Percentiles rank a stretch among this genome's conserved stretches.
phyloP scores from a whole-genome alignment of 2,329 filamentous ascomycete species.

The Aureobasidium sp. region DNA sequence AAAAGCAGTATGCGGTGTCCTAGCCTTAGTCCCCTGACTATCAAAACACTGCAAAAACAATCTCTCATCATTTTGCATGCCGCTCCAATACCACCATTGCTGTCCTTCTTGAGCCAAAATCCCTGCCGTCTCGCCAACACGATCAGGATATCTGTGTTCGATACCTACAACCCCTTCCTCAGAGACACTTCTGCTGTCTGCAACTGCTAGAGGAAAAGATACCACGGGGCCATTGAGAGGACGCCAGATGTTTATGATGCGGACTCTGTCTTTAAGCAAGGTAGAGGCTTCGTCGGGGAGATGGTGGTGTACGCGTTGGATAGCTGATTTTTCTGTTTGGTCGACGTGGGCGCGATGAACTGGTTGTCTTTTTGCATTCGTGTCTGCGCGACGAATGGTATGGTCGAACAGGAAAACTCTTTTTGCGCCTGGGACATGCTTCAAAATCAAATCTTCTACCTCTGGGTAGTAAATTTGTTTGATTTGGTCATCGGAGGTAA shows the following conservation, averaged over 20 bases:
- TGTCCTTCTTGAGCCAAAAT: constrained; percentile 57
- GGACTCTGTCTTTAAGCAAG: constrained; percentile 61
- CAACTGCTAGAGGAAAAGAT: constrained; percentile 50
- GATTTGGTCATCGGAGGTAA: constrained; percentile 63
- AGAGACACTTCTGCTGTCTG: constrained; percentile 47
- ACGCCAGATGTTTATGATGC: constrained; percentile 85
- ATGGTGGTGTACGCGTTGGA: constrained; percentile 60
- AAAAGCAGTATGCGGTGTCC: constrained; percentile 69
- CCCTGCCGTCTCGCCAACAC: constrained; percentile 66
- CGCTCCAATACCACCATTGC: constrained; percentile 73
- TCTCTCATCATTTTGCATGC: constrained; percentile 58
- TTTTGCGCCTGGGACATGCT: constrained; percentile 58
- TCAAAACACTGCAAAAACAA: constrained; percentile 47
- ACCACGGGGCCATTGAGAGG: constrained; percentile 53
- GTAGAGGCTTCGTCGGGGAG: constrained; percentile 59
- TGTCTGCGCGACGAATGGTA: constrained; percentile 65
- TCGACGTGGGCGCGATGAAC: constrained; percentile 75
- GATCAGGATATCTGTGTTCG: constrained; percentile 65
- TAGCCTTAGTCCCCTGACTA: constrained; percentile 31
- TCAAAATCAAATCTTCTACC: constrained; percentile 63
- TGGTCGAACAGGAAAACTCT: constrained; percentile 77
- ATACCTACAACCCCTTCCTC: constrained; percentile 62
- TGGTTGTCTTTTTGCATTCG: constrained; percentile 56
- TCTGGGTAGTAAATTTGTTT: constrained; percentile 74
- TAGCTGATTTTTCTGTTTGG: constrained; percentile 63